Conservation (phyloP, 2,329 filamentous ascomycete species). For the Whalleya microplaca region DNA sequence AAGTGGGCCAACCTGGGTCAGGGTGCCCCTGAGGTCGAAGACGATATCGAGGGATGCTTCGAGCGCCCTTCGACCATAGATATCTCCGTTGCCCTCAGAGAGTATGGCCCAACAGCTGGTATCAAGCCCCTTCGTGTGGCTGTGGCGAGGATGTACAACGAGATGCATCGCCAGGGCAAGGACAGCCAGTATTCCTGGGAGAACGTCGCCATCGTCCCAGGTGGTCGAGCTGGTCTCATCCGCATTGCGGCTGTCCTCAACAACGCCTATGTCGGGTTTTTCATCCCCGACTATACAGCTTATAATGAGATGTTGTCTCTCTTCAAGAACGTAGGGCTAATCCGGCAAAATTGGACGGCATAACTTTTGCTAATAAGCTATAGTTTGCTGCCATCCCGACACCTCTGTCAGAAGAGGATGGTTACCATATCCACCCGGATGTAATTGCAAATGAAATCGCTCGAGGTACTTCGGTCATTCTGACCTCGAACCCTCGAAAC, state of each 20-base stretch:
- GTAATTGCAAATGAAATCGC: conserved; percentile 92
- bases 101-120: conserved; percentile 92
- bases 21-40: conserved; percentile 91
- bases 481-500: conserved; percentile 95
- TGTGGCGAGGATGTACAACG: conserved; percentile 91
- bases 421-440: conserved; percentile 90
- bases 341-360: neutral
- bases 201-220: conserved; percentile 95
- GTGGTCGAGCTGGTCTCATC: conserved; percentile 89
- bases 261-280: conserved; percentile 91
- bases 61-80: conserved; percentile 78
- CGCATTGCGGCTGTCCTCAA: conserved; percentile 92
- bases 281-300: conserved; percentile 92
- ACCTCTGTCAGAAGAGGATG: conserved; percentile 80
- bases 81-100: conserved; percentile 75
- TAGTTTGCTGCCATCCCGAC: conserved; percentile 86
- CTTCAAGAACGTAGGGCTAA: conserved; percentile 75
- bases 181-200: conserved; percentile 93
- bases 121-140: conserved; percentile 90
- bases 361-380: conserved; percentile 7
- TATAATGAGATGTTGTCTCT: conserved; percentile 97
- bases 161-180: conserved; percentile 86
- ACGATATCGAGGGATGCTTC: conserved; percentile 90
- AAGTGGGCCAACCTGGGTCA: conserved; percentile 93
- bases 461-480: conserved; percentile 82